phyloP scores from a whole-genome alignment of 139 green algal species.

The Chlorella sorokiniana region DNA sequence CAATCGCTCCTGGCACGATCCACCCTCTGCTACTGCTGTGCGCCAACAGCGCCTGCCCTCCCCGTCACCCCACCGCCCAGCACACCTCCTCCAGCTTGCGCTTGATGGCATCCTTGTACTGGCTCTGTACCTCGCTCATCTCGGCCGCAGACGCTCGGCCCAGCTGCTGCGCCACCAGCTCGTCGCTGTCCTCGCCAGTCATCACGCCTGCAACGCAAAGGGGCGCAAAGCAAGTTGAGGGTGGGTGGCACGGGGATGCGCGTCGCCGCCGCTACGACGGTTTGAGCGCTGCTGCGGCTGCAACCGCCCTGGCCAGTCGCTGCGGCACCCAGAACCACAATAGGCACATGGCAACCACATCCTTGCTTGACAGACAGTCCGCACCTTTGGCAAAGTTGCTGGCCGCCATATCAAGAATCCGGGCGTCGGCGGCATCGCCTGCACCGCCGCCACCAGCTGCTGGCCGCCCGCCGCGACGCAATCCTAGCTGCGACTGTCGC shows the following conservation, averaged over 20 bases:
- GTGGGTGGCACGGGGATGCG: not conserved
- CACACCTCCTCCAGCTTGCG: slow-evolving; percentile 67
- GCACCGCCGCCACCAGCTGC: no score
- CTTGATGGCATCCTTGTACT: slow-evolving; percentile 83
- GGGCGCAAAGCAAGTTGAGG: not conserved
- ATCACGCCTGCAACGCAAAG: slow-evolving; percentile 53
- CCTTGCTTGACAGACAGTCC: no score
- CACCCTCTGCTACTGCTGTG: not conserved
- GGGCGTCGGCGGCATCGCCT: no score
- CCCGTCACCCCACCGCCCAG: not conserved
- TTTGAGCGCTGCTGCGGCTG: not conserved
- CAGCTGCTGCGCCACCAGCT: slow-evolving; percentile 72
- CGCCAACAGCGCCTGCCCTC: not conserved
- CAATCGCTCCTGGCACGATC: not conserved
- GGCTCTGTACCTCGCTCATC: slow-evolving; percentile 59
- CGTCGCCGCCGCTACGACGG: no score
- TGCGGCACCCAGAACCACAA: no score
- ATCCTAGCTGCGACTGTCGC: not conserved
- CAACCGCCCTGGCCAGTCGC: no score
- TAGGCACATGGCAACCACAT: no score
- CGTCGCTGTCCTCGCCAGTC: slow-evolving; percentile 67
- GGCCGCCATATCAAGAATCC: no score
- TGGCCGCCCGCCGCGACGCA: no score
- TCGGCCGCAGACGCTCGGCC: slow-evolving; percentile 39
- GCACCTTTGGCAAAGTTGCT: no score